A percentile compares a stretch with the other conserved stretches of the same genome.
Evolutionary conservation across 2,329 filamentous ascomycete genomes (phyloP).

Genomic region (Phaeosphaeriaceae sp.): DNA sequence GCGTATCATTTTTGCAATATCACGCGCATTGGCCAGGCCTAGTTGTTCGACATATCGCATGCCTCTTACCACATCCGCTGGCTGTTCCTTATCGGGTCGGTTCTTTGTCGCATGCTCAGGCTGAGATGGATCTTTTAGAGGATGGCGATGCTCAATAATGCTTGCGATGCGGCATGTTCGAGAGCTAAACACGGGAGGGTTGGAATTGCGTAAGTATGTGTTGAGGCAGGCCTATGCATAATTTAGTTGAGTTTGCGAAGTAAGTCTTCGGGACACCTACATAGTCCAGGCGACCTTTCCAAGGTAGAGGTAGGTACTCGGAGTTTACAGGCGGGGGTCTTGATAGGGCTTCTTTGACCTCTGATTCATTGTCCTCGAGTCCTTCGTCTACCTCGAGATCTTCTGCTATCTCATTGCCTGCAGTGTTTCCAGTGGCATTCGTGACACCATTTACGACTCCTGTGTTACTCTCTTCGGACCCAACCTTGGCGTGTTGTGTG

Average conservation of each 20-base stretch:
- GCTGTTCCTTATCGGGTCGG: slow-evolving; percentile 75
- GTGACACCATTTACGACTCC: slow-evolving; percentile 14
- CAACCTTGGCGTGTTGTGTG: slow-evolving; percentile 34
- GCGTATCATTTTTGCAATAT: slow-evolving; percentile 82
- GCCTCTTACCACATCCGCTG: slow-evolving; percentile 70
- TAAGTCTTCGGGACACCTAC: slow-evolving; percentile 58
- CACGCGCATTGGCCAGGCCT: slow-evolving; percentile 80
- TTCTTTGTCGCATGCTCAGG: slow-evolving; percentile 87
- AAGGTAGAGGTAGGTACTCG: slow-evolving; percentile 81
- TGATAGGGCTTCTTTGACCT: slow-evolving; percentile 63
- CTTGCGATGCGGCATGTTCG: slow-evolving; percentile 90
- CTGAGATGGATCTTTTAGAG: slow-evolving; percentile 74
- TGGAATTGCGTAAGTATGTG: slow-evolving; percentile 83
- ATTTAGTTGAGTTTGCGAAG: slow-evolving; percentile 23
- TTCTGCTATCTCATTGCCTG: slow-evolving; percentile 21
- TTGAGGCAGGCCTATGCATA: slow-evolving; percentile 77
- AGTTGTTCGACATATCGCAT: slow-evolving; percentile 76
- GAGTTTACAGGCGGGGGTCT: slow-evolving; percentile 82
- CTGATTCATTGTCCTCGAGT: slow-evolving; percentile 59
- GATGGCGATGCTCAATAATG: slow-evolving; percentile 87
- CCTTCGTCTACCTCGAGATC: slow-evolving; percentile 58
- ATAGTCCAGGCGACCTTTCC: slow-evolving; percentile 89
- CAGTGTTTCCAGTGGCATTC: slow-evolving; percentile 26
- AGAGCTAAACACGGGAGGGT: slow-evolving; percentile 86
- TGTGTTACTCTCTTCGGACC: slow-evolving; percentile 26